Evolutionary conservation across 1,284 basidiomycete genomes (phyloP), one percentile per base, ranked within the genome.

Genomic region (Cutaneotrichosporon dermatis): DNA sequence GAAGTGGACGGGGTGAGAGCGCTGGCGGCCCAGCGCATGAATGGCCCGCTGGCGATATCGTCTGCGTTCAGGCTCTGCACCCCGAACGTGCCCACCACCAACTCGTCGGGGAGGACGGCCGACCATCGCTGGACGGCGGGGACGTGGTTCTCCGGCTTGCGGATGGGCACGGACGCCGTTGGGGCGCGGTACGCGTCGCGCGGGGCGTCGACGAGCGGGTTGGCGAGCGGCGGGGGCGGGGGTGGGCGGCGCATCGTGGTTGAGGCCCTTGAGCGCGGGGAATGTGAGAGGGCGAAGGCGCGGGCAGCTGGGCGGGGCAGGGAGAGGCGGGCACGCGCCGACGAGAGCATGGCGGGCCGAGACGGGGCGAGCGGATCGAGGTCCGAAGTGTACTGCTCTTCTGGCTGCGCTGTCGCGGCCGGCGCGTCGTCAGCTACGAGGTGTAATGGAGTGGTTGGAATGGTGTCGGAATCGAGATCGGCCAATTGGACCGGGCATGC

Each of bases 81-180:
- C 8, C 52, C 59, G 11, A 57, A 57, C 2, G 35, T 41, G 15
- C 34, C 59, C 12, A 57, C 49, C 0, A 50, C 48, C 13, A 57
- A 37, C 33, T 54, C 37, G 4, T 36, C 48, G 4, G 46, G 52
- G n/a, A 51, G 48, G 1, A 51, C 36, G 3, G 53, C 48, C 13
- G 55, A 57, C 52, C 53, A 61, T 1, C 59, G 59, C 52, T 61
- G 59, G 4, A 61, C 55, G 11, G 55, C 55, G 7, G 59, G 55
- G 7, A 48, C 40, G 35, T 36, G 33, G 25, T 36, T 42, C 11
- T 48, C 36, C n/a, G 44, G 33, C 43, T 54, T 57, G 48, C 59
- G 59, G 2, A 57, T 12, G 1, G 49, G 52, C 11, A 51, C 34
- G 0, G 48, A 6, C 6, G 51, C 48, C 0, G 7, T 0, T 1